Base-by-base conservation (phyloP, 768 basidiomycete genomes). In the Lactarius deliciosus region DNA sequence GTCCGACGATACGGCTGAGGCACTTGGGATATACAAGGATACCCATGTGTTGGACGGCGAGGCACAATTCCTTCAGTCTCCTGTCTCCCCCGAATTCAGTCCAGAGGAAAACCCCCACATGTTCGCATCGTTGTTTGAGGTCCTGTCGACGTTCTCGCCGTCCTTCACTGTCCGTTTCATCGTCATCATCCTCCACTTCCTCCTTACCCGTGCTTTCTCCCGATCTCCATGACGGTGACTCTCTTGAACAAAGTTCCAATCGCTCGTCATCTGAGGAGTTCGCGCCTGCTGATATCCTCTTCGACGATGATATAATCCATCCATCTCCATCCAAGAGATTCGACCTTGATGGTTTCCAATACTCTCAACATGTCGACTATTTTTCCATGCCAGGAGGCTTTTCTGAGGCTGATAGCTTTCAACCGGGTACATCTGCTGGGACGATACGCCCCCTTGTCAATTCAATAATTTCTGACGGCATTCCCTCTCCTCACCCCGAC, bases 401-500 rank as follows among this genome's bases (percentile, higher is more conserved):
- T 32, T 60, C 65, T 2, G 66, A 72, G 8, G 70, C 60, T 28
- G 72, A 76, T 25, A 73, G 72, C 30, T 75, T 79, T 55, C 74
- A 81, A 66, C 78, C 82, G n/a, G 78, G 80, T n/a, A 80, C 81
- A 16, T 81, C 83, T 36, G 77, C 76, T 32, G 82, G 77, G 53
- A 82, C 81, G 30, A 78, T 82, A 62, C 75, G 81, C 25, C 75
- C 74, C 41, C 72, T 74, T 34, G 62, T 72, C 57, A 57, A 65
- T 18, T 63, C 65, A 22, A 22, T 66, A 22, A 50, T 54, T 58
- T 64, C 72, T 10, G 41, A 54, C 9, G 68, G 58, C 60, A 36
- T 57, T 55, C 53, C 61, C 59, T 67, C 63, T 64, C 66, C 58
- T 64, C 66, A 56, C 40, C 59, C 58, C 18, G 64, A 64, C 32